Base-by-base conservation (phyloP, 1,284 basidiomycete species). In the Inonotus hispidus region DNA sequence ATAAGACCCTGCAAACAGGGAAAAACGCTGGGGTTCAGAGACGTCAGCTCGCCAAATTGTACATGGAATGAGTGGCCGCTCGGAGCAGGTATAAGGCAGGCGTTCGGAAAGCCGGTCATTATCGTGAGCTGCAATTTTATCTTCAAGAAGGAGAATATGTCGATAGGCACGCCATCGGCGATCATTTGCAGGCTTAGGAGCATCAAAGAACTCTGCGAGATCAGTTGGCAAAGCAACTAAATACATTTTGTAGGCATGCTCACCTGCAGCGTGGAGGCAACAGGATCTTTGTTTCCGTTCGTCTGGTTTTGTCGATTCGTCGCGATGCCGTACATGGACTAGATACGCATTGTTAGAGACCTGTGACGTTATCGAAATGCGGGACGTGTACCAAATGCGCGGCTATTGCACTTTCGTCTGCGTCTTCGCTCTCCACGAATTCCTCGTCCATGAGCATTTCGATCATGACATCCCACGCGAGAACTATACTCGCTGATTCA, bases 151-250 rank as follows among this genome's bases (percentile, higher is more conserved):
- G 77, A 77, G 55, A 76, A 74, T 5, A 76, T 63, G 61, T 84
- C 83, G 47, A 84, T 77, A 23, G 71, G 56, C 45, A 86, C 74
- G 4, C 86, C 85, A 63, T 84, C 82, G 6, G 82, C 76, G 27
- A 89, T 75, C 82, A 89, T 85, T 55, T 82, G 79, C 39, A 89
- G 69, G 62, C 81, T 79, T 16, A 90, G 73, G 2, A 80, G 71
- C n/a, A 87, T 63, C 41, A 85, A 68, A 0, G 83, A 81, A 25
- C 78, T 75, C 85, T 88, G 61, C 5, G 32, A 16, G n/a, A 43
- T 7, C 41, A 16, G 19, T 43, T n/a, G n/a, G 8, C 41, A 43
- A 43, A 7, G 8, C 41, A 16, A 16, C 7, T 10, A 14, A 21
- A 43, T 43, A 7, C 8, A 43, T 43, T 5, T 7, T 21, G 16